A percentile compares a stretch with the other conserved stretches of the same genome.
These are phyloP conservation scores for Microbotryum intermedium DNA, from an alignment of 1,284 basidiomycete species.

Conservation along the genomic window DNA sequence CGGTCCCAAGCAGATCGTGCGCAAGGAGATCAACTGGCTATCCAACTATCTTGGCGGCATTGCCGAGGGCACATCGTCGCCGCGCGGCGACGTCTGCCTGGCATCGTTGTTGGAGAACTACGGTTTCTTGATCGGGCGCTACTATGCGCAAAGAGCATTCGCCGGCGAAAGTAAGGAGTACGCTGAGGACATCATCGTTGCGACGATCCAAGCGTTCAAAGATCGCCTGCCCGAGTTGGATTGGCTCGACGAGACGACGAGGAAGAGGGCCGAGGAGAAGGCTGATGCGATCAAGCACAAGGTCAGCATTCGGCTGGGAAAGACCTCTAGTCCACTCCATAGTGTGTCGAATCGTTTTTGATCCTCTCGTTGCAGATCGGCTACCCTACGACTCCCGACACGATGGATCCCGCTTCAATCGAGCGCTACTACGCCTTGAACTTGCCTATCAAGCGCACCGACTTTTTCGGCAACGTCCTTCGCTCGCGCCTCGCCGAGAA, in stretches of 20 bases:
- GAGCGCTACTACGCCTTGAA: constrained; percentile 65
- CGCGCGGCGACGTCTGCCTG: constrained; percentile 59
- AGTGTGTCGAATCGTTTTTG: neutral
- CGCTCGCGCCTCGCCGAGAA: constrained; percentile 46
- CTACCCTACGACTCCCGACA: constrained; percentile 78
- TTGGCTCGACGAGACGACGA: constrained; percentile 88
- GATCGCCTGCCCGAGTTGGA: constrained; percentile 62
- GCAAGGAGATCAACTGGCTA: constrained; percentile 62
- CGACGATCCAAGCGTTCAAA: constrained; percentile 78
- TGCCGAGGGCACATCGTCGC: constrained; percentile 74
- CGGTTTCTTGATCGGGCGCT: constrained; percentile 48
- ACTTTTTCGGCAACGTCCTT: constrained; percentile 79
- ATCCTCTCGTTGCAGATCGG: constrained; percentile 74
- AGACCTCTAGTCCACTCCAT: no score
- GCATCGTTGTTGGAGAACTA: constrained; percentile 42
- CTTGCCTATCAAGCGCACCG: constrained; percentile 51
- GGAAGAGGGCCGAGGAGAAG: constrained; percentile 75
- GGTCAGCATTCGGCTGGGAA: constrained; percentile 14
- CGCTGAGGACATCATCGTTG: constrained; percentile 76
- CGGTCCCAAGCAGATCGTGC: constrained; percentile 61
- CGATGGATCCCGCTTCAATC: constrained; percentile 60
- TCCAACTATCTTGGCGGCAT: constrained; percentile 68
- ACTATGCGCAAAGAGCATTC: constrained; percentile 81
- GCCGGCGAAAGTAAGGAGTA: constrained; percentile 65
- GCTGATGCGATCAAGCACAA: constrained; percentile 41